Evolutionary conservation across 352 stramenopile genomes (phyloP).

Genomic region (Pythium folliculosum): DNA sequence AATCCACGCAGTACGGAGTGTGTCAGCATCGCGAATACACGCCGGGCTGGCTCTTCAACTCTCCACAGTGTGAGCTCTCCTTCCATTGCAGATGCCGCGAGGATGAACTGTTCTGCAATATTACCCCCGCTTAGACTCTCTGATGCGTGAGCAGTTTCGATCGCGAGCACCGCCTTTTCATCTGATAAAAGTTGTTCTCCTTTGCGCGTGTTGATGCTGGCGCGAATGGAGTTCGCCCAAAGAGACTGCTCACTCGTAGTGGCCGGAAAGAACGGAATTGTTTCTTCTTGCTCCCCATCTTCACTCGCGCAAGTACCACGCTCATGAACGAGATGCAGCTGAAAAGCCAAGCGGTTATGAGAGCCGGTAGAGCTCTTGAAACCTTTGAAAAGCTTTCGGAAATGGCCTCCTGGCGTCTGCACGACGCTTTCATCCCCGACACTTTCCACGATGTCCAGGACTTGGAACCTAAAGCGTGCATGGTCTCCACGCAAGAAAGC

Average conservation of each 20-base stretch:
- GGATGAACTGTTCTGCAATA: constrained; percentile 28
- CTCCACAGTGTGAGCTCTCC: constrained; percentile 49
- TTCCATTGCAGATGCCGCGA: constrained; percentile 49
- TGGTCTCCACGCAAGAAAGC: constrained; percentile 35
- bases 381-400: constrained; percentile 17
- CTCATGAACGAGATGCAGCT: constrained; percentile 1
- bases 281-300: background rate
- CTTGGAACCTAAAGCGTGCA: constrained; percentile 32
- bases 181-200: constrained; percentile 55
- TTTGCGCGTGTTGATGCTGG: constrained; percentile 45
- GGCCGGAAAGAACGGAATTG: constrained; percentile 40
- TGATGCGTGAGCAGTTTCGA: constrained; percentile 27
- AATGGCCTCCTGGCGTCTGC: constrained; percentile 5
- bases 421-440: background rate
- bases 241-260: constrained; percentile 39
- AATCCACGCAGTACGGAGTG: constrained; percentile 21
- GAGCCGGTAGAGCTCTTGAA: background rate
- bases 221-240: constrained; percentile 44
- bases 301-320: constrained; percentile 1
- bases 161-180: constrained; percentile 49
- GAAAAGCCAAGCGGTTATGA: background rate
- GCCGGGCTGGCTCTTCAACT: background rate
- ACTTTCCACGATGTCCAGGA: constrained; percentile 32
- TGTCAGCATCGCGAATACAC: constrained; percentile 22
- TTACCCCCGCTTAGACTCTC: constrained; percentile 10